Base-by-base conservation (phyloP, 2,329 filamentous ascomycete species). In the Sordariomycetes sp. region DNA sequence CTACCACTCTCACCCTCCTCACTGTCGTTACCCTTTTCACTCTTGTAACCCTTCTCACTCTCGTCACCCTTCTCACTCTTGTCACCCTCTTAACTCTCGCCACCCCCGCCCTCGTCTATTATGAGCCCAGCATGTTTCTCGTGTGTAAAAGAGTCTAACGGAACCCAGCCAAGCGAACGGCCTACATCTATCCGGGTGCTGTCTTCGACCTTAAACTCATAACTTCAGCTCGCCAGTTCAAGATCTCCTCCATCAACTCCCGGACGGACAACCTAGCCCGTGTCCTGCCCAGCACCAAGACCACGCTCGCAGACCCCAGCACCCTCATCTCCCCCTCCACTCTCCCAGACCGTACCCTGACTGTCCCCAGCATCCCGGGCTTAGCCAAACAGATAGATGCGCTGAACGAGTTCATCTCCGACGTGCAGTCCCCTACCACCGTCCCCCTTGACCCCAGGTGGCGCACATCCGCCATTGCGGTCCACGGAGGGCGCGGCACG, bases 401-500 rank as follows among this genome's bases (percentile, higher is more conserved):
- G 57, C 79, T 96, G 61, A 93, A 95, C 68, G 68, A 76, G 40
- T 83, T 85, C 56, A 76, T 96, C 28, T 67, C 55, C 2, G 55
- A 57, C 55, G 40, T 57, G 20, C 55, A 57, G 34, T 52, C 28
- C 32, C 50, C 55, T 3, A 7, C 50, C 11, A n/a, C 55, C 14
- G 20, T 48, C 10, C 50, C 55, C 18, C 32, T 57, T 10, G 55
- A 57, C 34, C 18, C 55, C n/a, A 43, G 55, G 8, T 57, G 55
- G 55, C 1, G 48, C 63, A 73, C 80, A 1, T 78, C 80, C 57
- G 84, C 83, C 0, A 79, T 94, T 40, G 78, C 94, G 25, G 76
- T 97, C 4, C 86, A 95, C 68, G 93, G 93, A 16, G 86, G 89
- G 20, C 82, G 83, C 61, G 92, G 93, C 12, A 95, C 89, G 0